phyloP scores from a whole-genome alignment of 495 filamentous ascomycete species.

The Aspergillus kassunensis region DNA sequence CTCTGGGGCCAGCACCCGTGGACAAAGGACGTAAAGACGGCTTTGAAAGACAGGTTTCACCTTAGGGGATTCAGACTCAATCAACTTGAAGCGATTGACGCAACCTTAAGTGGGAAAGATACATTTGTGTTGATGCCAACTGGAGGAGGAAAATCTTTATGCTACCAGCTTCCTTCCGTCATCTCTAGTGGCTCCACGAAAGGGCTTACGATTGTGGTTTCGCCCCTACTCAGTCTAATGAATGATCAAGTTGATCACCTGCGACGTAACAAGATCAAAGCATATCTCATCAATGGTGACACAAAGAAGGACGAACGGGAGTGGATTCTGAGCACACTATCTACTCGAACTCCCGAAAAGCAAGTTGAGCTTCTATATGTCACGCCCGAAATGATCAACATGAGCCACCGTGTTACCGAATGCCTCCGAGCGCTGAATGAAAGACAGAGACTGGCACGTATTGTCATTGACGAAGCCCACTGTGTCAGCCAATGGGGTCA shows the following conservation, averaged over 20 bases:
- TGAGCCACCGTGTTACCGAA: slow-evolving; percentile 59
- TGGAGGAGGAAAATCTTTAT: slow-evolving; percentile 93
- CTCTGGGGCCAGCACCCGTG: slow-evolving; percentile 56
- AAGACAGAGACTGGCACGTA: slow-evolving; percentile 68
- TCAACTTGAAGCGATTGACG: slow-evolving; percentile 93
- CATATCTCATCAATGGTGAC: slow-evolving; percentile 76
- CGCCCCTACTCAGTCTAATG: slow-evolving; percentile 94
- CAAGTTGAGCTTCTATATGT: slow-evolving; percentile 84
- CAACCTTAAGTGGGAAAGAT: slow-evolving; percentile 81
- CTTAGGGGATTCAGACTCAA: slow-evolving; percentile 83
- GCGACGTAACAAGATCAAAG: slow-evolving; percentile 66
- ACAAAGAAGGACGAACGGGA: slow-evolving; percentile 50
- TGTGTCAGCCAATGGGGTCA: slow-evolving; percentile 99
- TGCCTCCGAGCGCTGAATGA: slow-evolving; percentile 59
- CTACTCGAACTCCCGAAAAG: slow-evolving; percentile 59
- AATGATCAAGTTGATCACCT: slow-evolving; percentile 89
- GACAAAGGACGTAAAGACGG: slow-evolving; percentile 79
- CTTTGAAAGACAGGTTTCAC: slow-evolving; percentile 73
- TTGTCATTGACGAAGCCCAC: slow-evolving; percentile 97
- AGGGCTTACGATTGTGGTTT: slow-evolving; percentile 89
- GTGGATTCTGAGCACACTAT: slow-evolving; percentile 57
- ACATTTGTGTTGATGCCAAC: slow-evolving; percentile 97
- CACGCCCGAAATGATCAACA: slow-evolving; percentile 93
- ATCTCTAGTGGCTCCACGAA: slow-evolving; percentile 73
- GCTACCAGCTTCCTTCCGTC: slow-evolving; percentile 91